Percentiles rank a stretch among this genome's conserved stretches.
Evolutionary conservation across 148 eudicot genomes (phyloP).

Genomic region (Rhododendron vialii): DNA sequence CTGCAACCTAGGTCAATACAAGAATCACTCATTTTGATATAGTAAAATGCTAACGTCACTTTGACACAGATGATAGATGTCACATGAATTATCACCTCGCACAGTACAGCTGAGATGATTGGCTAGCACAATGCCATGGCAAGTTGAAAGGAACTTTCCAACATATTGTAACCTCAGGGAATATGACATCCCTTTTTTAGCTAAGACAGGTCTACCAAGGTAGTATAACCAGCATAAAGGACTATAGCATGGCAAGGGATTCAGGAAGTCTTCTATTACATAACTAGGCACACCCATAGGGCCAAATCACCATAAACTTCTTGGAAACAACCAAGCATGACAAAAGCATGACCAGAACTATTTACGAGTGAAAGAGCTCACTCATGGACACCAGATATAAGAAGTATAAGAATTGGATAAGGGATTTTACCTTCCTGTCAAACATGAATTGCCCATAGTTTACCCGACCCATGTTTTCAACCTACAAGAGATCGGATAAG

Average conservation of each 20-base stretch:
- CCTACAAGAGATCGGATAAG: constrained; percentile 35
- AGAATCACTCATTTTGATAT: background rate
- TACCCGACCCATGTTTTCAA: constrained; percentile 94
- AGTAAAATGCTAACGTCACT: background rate
- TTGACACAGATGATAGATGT: background rate
- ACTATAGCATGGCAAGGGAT: background rate
- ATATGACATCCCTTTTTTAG: background rate
- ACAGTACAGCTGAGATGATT: background rate
- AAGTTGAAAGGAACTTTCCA: constrained; percentile 1
- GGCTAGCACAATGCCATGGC: background rate
- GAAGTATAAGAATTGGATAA: background rate
- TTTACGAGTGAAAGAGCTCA: background rate
- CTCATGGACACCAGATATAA: background rate
- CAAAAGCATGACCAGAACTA: background rate
- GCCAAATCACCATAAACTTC: constrained; percentile 1
- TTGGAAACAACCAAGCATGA: background rate
- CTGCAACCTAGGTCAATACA: background rate
- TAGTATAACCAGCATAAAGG: background rate
- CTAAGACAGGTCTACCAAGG: background rate
- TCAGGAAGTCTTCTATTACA: background rate
- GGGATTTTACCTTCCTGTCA: constrained; percentile 73
- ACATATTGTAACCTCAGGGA: background rate
- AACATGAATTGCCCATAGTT: constrained; percentile 75
- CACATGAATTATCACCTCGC: background rate
- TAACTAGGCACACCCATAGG: background rate